phyloP scores from a whole-genome alignment of 2,329 filamentous ascomycete genomes.

The Exophiala dermatitidis region DNA sequence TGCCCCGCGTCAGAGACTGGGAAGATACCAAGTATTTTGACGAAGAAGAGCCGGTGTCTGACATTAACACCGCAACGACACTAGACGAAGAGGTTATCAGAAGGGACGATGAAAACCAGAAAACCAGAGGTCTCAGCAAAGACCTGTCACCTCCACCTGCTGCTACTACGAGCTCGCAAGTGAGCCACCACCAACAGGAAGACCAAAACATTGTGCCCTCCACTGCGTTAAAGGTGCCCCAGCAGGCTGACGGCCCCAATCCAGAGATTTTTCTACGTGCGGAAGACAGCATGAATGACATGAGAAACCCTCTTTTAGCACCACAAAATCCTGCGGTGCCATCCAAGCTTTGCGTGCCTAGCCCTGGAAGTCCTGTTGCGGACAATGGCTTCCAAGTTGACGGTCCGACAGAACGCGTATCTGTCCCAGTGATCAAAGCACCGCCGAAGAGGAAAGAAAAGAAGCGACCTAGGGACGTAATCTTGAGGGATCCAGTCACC shows the following conservation, averaged over 20 bases:
- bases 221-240: constrained; percentile 10
- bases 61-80: constrained; percentile 45
- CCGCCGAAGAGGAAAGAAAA: constrained; percentile 49
- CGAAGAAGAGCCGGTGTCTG: constrained; percentile 65
- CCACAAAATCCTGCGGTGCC: not conserved
- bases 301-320: constrained; percentile 14
- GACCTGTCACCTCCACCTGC: not conserved
- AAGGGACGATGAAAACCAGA: not conserved
- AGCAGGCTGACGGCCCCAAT: not conserved
- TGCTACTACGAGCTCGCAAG: constrained; percentile 3
- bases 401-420: not conserved
- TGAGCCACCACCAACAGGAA: constrained; percentile 25
- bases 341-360: not conserved
- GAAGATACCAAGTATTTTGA: constrained; percentile 89
- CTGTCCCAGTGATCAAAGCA: constrained; percentile 32
- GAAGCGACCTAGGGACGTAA: constrained; percentile 74
- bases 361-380: constrained; percentile 4
- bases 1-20: constrained; percentile 61
- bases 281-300: constrained; percentile 1
- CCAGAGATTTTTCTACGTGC: not conserved
- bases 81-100: constrained; percentile 37
- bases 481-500: constrained; percentile 66
- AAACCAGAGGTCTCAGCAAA: not conserved
- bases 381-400: constrained; percentile 10
- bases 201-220: constrained; percentile 26